These are phyloP conservation scores for Pseudonectria buxi DNA, from an alignment of 2,329 filamentous ascomycete species.

Conservation along the genomic window DNA sequence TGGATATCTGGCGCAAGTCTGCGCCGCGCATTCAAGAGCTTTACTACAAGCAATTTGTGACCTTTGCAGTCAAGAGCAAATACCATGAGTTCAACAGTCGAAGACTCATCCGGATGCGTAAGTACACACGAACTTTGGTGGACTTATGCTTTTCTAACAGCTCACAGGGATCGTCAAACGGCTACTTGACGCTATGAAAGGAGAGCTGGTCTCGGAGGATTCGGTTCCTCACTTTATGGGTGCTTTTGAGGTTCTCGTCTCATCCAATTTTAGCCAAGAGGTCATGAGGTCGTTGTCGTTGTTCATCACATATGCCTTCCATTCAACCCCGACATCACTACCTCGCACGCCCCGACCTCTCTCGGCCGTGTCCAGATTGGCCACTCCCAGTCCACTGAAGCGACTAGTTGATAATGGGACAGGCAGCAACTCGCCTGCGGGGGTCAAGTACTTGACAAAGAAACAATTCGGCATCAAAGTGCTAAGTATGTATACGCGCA, in stretches of 20 bases:
- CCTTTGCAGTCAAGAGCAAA: conserved; percentile 84
- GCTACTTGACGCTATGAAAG: conserved; percentile 83
- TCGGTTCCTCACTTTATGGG: conserved; percentile 70
- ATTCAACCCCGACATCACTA: conserved; percentile 45
- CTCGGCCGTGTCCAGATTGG: conserved; percentile 32
- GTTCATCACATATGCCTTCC: conserved; percentile 88
- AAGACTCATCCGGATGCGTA: conserved; percentile 83
- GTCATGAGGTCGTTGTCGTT: conserved; percentile 80
- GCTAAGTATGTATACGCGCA: conserved; percentile 67
- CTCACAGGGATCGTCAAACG: conserved; percentile 75
- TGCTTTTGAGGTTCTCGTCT: conserved; percentile 73
- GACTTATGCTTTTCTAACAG: conserved; percentile 8
- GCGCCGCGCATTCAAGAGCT: conserved; percentile 71
- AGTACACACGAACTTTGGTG: conserved; percentile 27
- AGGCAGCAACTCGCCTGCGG: conserved; percentile 22
- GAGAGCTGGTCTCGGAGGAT: conserved; percentile 66
- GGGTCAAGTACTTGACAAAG: conserved; percentile 45
- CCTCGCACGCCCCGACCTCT: conserved; percentile 45
- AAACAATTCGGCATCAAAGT: conserved; percentile 68
- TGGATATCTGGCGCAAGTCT: conserved; percentile 85
- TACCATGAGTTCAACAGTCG: conserved; percentile 88
- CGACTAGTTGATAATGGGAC: conserved; percentile 31
- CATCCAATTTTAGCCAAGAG: conserved; percentile 74
- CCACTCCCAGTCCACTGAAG: conserved; percentile 33
- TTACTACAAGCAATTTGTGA: conserved; percentile 88